phyloP scores from a whole-genome alignment of 1,139 yeast genomes.

The Geotrichum australiense region DNA sequence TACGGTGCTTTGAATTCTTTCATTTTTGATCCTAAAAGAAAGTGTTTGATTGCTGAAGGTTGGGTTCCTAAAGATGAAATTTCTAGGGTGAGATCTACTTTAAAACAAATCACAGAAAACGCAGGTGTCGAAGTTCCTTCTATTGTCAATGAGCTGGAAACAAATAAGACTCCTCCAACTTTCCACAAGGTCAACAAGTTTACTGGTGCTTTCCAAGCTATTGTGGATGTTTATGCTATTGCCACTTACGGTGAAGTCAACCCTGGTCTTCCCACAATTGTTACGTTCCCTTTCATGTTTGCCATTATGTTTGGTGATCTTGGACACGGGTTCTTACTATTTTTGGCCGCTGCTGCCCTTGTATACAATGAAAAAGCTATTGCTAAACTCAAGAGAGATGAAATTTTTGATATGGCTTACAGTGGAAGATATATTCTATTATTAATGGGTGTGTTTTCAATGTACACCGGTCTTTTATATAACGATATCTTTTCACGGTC shows the following conservation, averaged over 20 bases:
- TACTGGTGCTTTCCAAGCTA: constrained; percentile 83
- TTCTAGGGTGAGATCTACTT: constrained; percentile 40
- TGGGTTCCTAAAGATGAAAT: constrained; percentile 74
- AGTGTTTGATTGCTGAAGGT: constrained; percentile 94
- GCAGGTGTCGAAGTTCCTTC: constrained; percentile 62
- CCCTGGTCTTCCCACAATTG: constrained; percentile 90
- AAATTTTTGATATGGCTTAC: constrained; percentile 94
- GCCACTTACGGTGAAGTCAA: constrained; percentile 93
- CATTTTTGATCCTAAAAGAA: constrained; percentile 77
- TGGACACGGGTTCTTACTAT: constrained; percentile 86
- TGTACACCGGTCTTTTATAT: constrained; percentile 89
- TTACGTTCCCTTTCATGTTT: constrained; percentile 97
- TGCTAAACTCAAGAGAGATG: constrained; percentile 68
- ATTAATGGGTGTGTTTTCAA: constrained; percentile 87
- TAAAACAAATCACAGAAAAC: constrained; percentile 53
- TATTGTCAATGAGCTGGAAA: constrained; percentile 69
- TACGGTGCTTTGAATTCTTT: constrained; percentile 73
- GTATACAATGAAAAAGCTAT: constrained; percentile 65
- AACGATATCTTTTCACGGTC: constrained; percentile 90
- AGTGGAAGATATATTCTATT: constrained; percentile 83
- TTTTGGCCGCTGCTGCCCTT: constrained; percentile 62
- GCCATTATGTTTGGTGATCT: constrained; percentile 99
- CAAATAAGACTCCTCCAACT: constrained; percentile 89
- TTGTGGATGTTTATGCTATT: constrained; percentile 92
- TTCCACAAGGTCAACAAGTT: constrained; percentile 87